Evolutionary conservation across 2,329 filamentous ascomycete species (phyloP).

Genomic region (Boeremia lycopersici): DNA sequence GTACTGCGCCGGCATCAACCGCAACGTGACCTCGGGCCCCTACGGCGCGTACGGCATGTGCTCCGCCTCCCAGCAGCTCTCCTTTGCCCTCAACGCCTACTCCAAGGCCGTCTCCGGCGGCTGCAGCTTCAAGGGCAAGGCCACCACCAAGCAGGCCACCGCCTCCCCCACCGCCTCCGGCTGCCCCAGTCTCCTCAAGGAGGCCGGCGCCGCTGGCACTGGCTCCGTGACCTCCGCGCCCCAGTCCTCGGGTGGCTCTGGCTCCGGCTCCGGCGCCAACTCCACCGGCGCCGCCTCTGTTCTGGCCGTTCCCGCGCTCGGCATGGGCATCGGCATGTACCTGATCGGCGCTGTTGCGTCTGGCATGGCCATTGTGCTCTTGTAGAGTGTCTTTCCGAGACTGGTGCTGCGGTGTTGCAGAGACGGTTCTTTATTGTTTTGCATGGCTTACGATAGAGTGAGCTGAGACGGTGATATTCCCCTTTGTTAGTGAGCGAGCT

Average conservation of each 20-base stretch:
- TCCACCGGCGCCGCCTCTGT: constrained; percentile 48
- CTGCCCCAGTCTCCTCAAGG: constrained; percentile 65
- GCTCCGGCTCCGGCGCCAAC: constrained; percentile 10
- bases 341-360: constrained; percentile 57
- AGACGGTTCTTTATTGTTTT: constrained; percentile 1
- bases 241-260: constrained; percentile 25
- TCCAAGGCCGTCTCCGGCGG: constrained; percentile 56
- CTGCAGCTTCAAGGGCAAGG: constrained; percentile 75
- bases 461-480: constrained; percentile 11
- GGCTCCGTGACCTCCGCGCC: constrained; percentile 55
- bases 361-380: constrained; percentile 61
- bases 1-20: constrained; percentile 71
- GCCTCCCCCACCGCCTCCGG: constrained; percentile 53
- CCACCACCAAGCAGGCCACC: constrained; percentile 59
- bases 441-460: constrained; percentile 13
- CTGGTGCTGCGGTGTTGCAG: background rate
- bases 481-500: constrained; percentile 12
- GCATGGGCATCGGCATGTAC: constrained; percentile 58
- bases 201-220: constrained; percentile 67
- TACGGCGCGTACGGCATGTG: constrained; percentile 85
- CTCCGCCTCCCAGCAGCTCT: constrained; percentile 70
- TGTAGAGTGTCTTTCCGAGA: constrained; percentile 47
- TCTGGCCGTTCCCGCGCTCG: constrained; percentile 53
- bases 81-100: constrained; percentile 76
- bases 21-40: constrained; percentile 68